Conservation (phyloP, 768 basidiomycete genomes). For the Chalciporus chontae region DNA sequence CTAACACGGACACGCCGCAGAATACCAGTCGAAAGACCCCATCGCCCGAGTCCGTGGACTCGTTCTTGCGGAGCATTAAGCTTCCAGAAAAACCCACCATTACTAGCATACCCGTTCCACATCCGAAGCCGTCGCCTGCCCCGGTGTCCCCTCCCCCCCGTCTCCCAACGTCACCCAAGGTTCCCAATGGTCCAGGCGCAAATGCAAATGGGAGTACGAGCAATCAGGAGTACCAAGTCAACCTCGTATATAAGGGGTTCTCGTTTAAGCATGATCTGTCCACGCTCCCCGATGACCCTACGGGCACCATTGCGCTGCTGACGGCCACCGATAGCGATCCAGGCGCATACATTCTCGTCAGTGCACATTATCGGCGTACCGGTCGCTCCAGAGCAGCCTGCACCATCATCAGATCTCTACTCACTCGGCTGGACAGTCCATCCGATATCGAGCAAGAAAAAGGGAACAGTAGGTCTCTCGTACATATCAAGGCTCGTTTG, state of each 20-base stretch:
- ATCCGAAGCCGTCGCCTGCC: constrained; percentile 3
- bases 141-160: constrained; percentile 7
- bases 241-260: constrained; percentile 26
- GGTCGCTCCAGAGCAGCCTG: constrained; percentile 30
- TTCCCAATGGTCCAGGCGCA: background rate
- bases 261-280: constrained; percentile 28
- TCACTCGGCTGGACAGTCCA: constrained; percentile 11
- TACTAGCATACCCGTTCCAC: constrained; percentile 9
- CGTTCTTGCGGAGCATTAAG: constrained; percentile 24
- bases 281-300: constrained; percentile 29
- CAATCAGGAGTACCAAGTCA: constrained; percentile 13
- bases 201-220: constrained; percentile 1
- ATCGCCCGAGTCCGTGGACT: constrained; percentile 16
- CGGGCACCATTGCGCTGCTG: constrained; percentile 25
- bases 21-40: constrained; percentile 9
- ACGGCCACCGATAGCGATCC: constrained; percentile 28
- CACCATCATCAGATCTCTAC: constrained; percentile 25
- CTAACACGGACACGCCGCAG: too few relatives aligned
- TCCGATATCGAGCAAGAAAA: constrained; percentile 14
- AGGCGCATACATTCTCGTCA: constrained; percentile 29
- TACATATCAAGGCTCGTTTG: constrained; percentile 8
- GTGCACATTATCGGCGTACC: constrained; percentile 33
- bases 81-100: constrained; percentile 17
- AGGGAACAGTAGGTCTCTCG: constrained; percentile 24
- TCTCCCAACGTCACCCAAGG: constrained; percentile 12